Conservation (phyloP, 2,329 filamentous ascomycete species). For the Chaetomiaceae sp. region DNA sequence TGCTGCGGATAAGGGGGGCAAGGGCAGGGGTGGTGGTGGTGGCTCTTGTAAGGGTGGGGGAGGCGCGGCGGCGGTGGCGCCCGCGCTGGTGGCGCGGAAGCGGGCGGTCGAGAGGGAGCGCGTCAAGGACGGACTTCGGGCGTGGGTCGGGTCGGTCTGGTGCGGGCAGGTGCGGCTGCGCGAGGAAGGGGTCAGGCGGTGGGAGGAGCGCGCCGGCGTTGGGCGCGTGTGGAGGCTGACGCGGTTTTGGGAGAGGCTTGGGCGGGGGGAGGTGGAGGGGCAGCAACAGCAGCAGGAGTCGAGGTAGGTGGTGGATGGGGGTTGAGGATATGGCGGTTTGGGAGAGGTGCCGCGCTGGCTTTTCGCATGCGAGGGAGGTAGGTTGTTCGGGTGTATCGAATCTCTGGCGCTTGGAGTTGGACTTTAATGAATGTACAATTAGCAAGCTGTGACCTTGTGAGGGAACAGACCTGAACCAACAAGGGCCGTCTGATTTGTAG, state of each 20-base stretch:
- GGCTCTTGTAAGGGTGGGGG: conserved; percentile 56
- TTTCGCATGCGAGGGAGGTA: no score
- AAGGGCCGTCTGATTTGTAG: no score
- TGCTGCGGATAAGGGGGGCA: conserved; percentile 29
- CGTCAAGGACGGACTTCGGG: conserved; percentile 59
- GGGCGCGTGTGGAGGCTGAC: conserved; percentile 56
- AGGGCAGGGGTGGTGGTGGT: conserved; percentile 50
- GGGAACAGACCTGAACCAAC: no score
- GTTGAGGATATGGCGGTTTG: not conserved
- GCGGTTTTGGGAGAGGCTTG: conserved; percentile 60
- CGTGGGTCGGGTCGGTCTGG: conserved; percentile 59
- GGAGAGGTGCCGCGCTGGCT: no score
- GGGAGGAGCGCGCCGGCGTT: conserved; percentile 46
- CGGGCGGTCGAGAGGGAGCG: conserved; percentile 59
- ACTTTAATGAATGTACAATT: no score
- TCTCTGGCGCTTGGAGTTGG: no score
- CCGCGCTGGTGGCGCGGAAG: conserved; percentile 55
- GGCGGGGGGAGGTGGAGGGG: conserved; percentile 38
- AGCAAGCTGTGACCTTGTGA: no score
- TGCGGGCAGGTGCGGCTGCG: conserved; percentile 45
- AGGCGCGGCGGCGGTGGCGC: conserved; percentile 44
- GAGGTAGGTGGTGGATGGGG: conserved; percentile 12
- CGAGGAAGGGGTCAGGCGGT: conserved; percentile 40
- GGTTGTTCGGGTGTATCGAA: no score
- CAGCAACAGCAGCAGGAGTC: no score